These are phyloP conservation scores for Tubosaeta brunneosetosa DNA, from an alignment of 768 basidiomycete species.

Conservation along the genomic window DNA sequence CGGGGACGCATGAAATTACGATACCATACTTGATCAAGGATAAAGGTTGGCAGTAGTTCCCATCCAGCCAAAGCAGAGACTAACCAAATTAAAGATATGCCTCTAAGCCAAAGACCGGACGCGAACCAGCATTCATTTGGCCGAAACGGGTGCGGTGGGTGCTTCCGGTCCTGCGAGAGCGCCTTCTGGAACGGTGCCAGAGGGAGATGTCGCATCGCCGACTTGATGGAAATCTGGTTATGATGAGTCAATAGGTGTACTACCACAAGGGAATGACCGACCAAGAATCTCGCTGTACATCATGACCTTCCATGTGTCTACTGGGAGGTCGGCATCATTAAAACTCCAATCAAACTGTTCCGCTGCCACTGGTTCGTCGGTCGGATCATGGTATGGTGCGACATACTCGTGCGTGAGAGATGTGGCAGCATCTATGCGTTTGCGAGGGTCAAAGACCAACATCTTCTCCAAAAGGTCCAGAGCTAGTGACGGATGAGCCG, in stretches of 20 bases:
- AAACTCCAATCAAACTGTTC: slow-evolving; percentile 99
- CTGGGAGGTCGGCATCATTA: slow-evolving; percentile 97
- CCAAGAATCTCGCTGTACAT: slow-evolving; percentile 99
- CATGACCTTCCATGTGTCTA: slow-evolving; percentile 99
- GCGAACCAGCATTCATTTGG: slow-evolving; percentile 8
- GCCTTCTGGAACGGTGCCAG: slow-evolving; percentile 46
- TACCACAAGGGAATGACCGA: slow-evolving; percentile 34
- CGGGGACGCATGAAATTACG: slow-evolving; percentile 2
- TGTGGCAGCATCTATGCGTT: slow-evolving; percentile 90
- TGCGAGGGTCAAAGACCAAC: slow-evolving; percentile 97
- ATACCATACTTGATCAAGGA: slow-evolving; percentile 16
- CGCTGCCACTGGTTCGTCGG: slow-evolving; percentile 89
- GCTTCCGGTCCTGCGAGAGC: slow-evolving; percentile 64
- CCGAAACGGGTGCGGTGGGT: slow-evolving; percentile 9
- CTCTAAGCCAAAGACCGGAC: slow-evolving; percentile 1
- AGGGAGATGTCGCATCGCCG: slow-evolving; percentile 44
- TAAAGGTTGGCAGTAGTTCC: slow-evolving; percentile 1
- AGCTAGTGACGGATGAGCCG: slow-evolving; percentile 43
- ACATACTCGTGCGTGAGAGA: slow-evolving; percentile 93
- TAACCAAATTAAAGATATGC: slow-evolving; percentile 14
- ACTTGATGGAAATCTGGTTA: slow-evolving; percentile 76
- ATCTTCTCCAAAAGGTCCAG: slow-evolving; percentile 96
- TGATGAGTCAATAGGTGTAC: not conserved
- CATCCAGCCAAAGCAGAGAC: not conserved
- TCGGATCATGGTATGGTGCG: slow-evolving; percentile 95